Evolutionary conservation across 345 rosid genomes (phyloP).

Genomic region (Trapa bicornis): DNA sequence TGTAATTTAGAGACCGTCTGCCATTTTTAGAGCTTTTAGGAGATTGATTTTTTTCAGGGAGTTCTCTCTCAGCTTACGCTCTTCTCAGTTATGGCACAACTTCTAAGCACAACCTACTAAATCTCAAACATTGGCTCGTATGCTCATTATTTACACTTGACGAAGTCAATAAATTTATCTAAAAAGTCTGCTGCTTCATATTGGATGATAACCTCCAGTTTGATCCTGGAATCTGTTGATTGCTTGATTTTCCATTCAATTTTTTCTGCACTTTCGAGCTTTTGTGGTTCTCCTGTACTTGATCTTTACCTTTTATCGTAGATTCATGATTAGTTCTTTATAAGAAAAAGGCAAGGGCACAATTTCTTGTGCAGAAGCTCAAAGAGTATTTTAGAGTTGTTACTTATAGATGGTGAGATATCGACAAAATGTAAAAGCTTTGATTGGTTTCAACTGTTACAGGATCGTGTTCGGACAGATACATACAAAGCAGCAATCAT

Average conservation of each 20-base stretch:
- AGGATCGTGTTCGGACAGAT: conserved; percentile 79
- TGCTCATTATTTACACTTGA: not conserved
- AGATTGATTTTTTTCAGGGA: not conserved
- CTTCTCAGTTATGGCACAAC: not conserved
- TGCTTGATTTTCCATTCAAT: not conserved
- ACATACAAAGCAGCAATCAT: conserved; percentile 75
- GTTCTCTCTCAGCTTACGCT: not conserved
- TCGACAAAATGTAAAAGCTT: conserved; percentile 4
- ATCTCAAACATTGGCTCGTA: not conserved
- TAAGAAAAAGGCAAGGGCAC: not conserved
- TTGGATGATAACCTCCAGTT: not conserved
- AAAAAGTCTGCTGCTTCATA: not conserved
- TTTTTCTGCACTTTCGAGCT: not conserved
- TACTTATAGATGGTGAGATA: not conserved
- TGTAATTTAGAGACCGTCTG: not conserved
- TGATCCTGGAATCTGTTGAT: not conserved
- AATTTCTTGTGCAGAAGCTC: not conserved
- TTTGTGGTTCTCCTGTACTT: not conserved
- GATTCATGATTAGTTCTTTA: not conserved
- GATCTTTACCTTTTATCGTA: not conserved
- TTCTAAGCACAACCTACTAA: not conserved
- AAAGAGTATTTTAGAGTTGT: not conserved
- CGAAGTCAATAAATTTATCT: not conserved
- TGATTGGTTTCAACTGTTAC: conserved; percentile 18
- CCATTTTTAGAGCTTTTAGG: not conserved